phyloP scores from a whole-genome alignment of 768 basidiomycete genomes.

The Russula vinacea region DNA sequence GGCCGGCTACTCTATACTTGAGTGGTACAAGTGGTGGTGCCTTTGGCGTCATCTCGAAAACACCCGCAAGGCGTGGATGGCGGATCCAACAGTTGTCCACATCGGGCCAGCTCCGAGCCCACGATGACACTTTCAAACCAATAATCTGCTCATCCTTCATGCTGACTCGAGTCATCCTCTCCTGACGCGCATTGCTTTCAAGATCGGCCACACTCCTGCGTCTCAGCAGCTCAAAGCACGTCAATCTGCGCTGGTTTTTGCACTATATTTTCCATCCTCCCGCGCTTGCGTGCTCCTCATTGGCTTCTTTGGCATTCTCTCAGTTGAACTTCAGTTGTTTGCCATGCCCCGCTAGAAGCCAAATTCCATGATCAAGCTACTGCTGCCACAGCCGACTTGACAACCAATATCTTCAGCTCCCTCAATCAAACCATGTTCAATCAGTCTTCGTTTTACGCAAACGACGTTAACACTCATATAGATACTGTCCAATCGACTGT shows the following conservation, averaged over 20 bases:
- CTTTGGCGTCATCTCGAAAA: conserved; percentile 61
- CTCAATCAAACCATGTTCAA: conserved; percentile 84
- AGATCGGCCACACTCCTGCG: conserved; percentile 49
- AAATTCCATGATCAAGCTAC: conserved; percentile 64
- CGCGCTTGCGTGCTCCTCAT: conserved; percentile 84
- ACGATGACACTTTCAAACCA: conserved; percentile 64
- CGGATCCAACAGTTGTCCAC: conserved; percentile 64
- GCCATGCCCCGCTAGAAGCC: conserved; percentile 70
- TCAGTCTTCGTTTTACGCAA: conserved; percentile 75
- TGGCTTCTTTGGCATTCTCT: conserved; percentile 85
- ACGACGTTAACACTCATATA: conserved; percentile 70
- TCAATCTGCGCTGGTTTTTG: conserved; percentile 81
- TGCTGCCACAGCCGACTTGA: conserved; percentile 60
- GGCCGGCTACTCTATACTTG: conserved; percentile 67
- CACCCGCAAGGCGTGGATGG: conserved; percentile 73
- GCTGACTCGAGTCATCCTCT: conserved; percentile 69
- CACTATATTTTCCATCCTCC: conserved; percentile 90
- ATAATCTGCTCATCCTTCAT: conserved; percentile 73
- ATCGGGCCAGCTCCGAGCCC: conserved; percentile 42
- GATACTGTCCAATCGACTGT: conserved; percentile 67
- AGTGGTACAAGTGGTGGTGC: conserved; percentile 86
- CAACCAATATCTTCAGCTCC: conserved; percentile 64
- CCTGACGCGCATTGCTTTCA: conserved; percentile 60
- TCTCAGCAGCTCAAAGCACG: conserved; percentile 59
- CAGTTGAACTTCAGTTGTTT: conserved; percentile 81